Base-by-base conservation (phyloP, 495 filamentous ascomycete species). In the Aspergillus panamensis region DNA sequence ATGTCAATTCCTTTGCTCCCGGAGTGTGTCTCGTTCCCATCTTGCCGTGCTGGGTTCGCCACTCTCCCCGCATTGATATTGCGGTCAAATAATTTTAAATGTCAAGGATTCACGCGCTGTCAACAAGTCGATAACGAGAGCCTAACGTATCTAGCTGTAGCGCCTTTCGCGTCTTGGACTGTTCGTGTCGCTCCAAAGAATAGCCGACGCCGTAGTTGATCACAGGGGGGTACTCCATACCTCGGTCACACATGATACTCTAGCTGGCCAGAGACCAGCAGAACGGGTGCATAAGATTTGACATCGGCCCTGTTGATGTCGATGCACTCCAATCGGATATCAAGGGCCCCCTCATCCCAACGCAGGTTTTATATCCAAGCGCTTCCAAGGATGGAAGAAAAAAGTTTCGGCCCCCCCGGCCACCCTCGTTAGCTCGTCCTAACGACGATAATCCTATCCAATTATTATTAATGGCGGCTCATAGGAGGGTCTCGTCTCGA, bases 211-310 rank as follows among this genome's bases (percentile, higher is more conserved):
- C 30, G 45, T 58, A 33, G 59, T 48, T 30, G 14, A 61, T 62
- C 55, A 53, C 45, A 43, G 55, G 55, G 50, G 42, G n/a, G n/a
- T n/a, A n/a, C n/a, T n/a, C n/a, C n/a, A n/a, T 49, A 57, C 66
- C 66, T 69, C 66, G 66, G 66, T 69, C 59, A 61, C 67, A 69
- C 64, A 67, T 67, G 64, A 65, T 58, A 35, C 53, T 57, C 56
- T 57, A 43, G 20, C 1, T 31, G 40, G 20, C 30, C 53, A 43
- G 55, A 58, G 40, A 55, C 54, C 33, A 59, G 51, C 56, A 42
- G 37, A 16, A 32, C 55, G 29, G 47, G 44, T 33, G 39, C 44
- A 47, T 17, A 25, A 25, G 2, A 25, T 47, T 55, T 25, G 29
- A 55, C 39, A 59, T 33, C 51, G 35, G 51, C 35, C 55, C 61